Evolutionary conservation across 441 rosid species (phyloP), one percentile per base, ranked within the genome.

Genomic region (Populus hybrid): DNA sequence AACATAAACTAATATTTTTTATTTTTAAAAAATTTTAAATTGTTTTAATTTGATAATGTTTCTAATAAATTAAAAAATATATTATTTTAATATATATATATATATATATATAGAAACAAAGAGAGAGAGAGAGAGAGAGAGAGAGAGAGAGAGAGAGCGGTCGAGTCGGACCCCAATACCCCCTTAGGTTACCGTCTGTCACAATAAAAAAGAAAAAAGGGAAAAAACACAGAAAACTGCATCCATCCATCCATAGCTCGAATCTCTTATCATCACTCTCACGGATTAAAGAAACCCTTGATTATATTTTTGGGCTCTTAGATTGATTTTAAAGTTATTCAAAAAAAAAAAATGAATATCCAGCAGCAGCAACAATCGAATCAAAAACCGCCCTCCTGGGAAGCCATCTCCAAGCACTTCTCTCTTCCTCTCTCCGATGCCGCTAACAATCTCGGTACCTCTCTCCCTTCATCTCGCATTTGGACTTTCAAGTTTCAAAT

Each of bases 361-460:
- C 69, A 28, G 7, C 69, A 24, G 36, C 69, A 66, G 26, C 68
- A 65, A 0, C 69, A 66, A 9, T 2, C 11, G 69, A 26, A 12
- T 69, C 71, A 19, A 32, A 32, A 36, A 9, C 50, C 71, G 6
- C 71, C 24, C 5, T 19, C 71, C 26, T 38, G 24, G 38, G 84
- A 86, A 50, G 83, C 71, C n/a, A 75, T 86, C 68, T 77, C 88
- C 32, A 79, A 76, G 38, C 76, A 79, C 72, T 86, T 86, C 81
- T 82, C 83, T 53, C 71, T 84, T 9, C 88, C 87, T 36, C 87
- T 86, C 32, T 69, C 84, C 34, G 87, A 84, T 78, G 88, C 88
- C 68, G 85, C 86, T 21, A 42, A 78, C 59, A 79, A 78, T 69
- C 88, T 84, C 35, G 88, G 86, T 86, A 75, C 57, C n/a, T 42